Evolutionary conservation across 2,329 filamentous ascomycete species (phyloP).

Genomic region (Sporothrix pseudoabietina): DNA sequence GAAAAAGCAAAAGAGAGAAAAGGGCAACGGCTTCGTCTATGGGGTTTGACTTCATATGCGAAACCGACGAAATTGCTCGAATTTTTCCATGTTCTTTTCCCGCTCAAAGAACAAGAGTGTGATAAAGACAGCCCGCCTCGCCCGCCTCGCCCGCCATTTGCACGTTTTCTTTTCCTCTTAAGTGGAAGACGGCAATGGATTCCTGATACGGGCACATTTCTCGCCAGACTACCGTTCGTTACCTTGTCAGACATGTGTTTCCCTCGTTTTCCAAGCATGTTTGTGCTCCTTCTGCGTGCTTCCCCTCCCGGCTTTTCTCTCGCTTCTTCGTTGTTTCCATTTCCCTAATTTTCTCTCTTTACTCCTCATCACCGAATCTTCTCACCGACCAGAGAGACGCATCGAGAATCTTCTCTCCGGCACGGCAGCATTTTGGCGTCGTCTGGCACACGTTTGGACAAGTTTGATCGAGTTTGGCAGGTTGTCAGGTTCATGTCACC

Average conservation of each 20-base stretch:
- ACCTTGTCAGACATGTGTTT: slow-evolving; percentile 27
- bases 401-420: not conserved
- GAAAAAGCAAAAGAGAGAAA: not conserved
- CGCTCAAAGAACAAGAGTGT: not conserved
- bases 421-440: not conserved
- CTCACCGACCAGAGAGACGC: not conserved
- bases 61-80: not conserved
- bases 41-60: not conserved
- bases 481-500: slow-evolving; percentile 16
- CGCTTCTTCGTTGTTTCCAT: not conserved
- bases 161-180: not conserved
- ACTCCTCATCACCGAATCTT: not conserved
- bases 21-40: not conserved
- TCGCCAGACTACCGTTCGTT: not conserved
- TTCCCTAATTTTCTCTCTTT: not conserved
- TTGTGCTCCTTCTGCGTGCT: not conserved
- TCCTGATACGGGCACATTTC: not conserved
- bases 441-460: not conserved
- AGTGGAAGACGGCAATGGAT: not conserved
- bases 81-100: not conserved
- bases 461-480: not conserved
- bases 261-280: slow-evolving; percentile 23
- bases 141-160: not conserved
- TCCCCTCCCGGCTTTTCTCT: not conserved
- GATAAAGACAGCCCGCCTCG: slow-evolving; percentile 11